A percentile compares a stretch with the other conserved stretches of the same genome.
phyloP scores from a whole-genome alignment of 768 basidiomycete species.

The Hericium rajendrae region DNA sequence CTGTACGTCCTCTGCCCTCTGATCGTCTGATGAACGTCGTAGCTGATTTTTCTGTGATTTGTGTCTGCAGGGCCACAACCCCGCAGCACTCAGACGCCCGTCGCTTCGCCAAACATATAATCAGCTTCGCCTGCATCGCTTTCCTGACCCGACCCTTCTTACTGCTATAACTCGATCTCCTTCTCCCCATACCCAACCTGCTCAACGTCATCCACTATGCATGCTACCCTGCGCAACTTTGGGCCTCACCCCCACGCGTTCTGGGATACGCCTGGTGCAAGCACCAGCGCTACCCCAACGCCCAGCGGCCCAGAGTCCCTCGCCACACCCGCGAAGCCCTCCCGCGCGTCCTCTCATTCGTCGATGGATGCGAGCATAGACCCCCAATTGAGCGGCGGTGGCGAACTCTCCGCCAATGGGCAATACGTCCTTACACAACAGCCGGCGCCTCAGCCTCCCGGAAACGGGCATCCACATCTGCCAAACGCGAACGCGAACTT shows the following conservation, averaged over 20 bases:
- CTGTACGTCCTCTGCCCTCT: too few relatives aligned
- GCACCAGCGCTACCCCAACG: constrained; percentile 13
- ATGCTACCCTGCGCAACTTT: constrained; percentile 9
- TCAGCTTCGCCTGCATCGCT: too few relatives aligned
- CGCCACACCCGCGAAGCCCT: constrained; percentile 9
- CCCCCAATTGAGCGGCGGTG: not conserved
- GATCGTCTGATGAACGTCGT: too few relatives aligned
- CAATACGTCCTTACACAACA: not conserved
- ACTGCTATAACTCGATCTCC: too few relatives aligned
- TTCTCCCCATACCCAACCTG: too few relatives aligned
- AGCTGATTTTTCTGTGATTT: too few relatives aligned
- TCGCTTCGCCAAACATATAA: too few relatives aligned
- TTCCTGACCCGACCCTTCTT: too few relatives aligned
- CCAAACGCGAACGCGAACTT: not conserved
- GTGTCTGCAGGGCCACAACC: too few relatives aligned
- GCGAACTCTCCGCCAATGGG: not conserved
- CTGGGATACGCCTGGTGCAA: constrained; percentile 16
- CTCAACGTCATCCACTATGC: constrained; percentile 3
- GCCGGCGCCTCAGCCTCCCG: not conserved
- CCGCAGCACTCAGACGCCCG: too few relatives aligned
- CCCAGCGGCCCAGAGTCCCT: constrained; percentile 7
- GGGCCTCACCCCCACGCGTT: constrained; percentile 11
- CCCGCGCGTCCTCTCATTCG: constrained; percentile 3
- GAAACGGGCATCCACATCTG: not conserved
- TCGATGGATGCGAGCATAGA: not conserved